Percentiles rank a stretch among this genome's conserved stretches.
These are phyloP conservation scores for Xylaria multiplex DNA, from an alignment of 2,329 filamentous ascomycete species.

Conservation along the genomic window DNA sequence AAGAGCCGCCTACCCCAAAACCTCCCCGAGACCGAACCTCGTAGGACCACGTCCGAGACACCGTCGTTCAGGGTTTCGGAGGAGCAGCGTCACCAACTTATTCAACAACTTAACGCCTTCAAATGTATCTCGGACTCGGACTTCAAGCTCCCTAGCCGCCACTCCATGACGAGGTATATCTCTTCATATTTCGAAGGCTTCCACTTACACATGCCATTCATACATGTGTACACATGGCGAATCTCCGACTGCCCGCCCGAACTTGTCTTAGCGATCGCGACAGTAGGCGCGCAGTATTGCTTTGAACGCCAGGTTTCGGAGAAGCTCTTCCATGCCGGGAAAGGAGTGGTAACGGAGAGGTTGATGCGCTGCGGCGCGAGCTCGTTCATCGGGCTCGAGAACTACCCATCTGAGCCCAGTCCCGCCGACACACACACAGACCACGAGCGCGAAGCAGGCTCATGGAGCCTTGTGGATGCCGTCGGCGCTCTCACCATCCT, in stretches of 20 bases:
- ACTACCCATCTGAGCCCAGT: too few species aligned
- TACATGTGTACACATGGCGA: neutral
- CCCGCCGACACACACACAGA: too few species aligned
- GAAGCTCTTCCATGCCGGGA: constrained; percentile 9
- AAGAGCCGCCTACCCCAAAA: constrained; percentile 6
- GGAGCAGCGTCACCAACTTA: constrained; percentile 10
- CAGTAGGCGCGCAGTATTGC: constrained; percentile 11
- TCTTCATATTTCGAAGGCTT: constrained; percentile 16
- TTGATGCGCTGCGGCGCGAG: neutral
- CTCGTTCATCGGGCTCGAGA: too few species aligned
- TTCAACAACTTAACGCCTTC: constrained; percentile 1
- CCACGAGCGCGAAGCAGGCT: too few species aligned
- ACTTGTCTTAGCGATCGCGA: constrained; percentile 10
- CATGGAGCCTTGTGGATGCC: too few species aligned
- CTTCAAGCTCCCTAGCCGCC: constrained; percentile 14
- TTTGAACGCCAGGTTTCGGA: constrained; percentile 8
- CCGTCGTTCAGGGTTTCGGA: constrained; percentile 9
- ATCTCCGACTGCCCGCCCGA: constrained; percentile 1
- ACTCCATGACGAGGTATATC: constrained; percentile 15
- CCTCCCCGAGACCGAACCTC: constrained; percentile 1
- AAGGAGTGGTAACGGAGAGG: neutral
- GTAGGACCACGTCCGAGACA: neutral
- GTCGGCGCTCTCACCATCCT: neutral
- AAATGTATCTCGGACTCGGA: neutral
- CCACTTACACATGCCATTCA: constrained; percentile 10